Evolutionary conservation across 2,329 filamentous ascomycete species (phyloP).

Genomic region (Colletotrichum sp.): DNA sequence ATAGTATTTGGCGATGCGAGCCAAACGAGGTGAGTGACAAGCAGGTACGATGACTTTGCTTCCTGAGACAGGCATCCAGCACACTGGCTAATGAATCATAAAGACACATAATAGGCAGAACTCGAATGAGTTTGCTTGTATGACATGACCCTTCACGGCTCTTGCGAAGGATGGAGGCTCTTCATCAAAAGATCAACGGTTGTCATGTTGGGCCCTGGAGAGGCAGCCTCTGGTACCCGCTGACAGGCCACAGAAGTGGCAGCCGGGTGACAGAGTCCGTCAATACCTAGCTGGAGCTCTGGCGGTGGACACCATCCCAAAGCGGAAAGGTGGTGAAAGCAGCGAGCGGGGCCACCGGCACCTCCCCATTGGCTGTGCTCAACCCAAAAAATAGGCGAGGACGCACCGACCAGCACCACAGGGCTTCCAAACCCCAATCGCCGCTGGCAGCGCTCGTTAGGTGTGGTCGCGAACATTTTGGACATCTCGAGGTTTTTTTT

Average conservation of each 20-base stretch:
- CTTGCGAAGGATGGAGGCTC: too few species aligned
- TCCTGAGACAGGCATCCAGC: too few species aligned
- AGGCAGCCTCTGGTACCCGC: too few species aligned
- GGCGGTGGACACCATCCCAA: not conserved
- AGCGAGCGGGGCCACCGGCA: not conserved
- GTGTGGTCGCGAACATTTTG: not conserved
- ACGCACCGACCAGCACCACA: conserved; percentile 1
- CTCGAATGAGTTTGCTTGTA: too few species aligned
- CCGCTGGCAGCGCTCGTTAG: not conserved
- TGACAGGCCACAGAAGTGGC: too few species aligned
- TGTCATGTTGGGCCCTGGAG: not conserved
- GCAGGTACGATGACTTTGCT: too few species aligned
- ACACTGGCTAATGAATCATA: too few species aligned
- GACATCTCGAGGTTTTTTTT: not conserved
- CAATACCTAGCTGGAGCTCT: not conserved
- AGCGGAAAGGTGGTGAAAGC: not conserved
- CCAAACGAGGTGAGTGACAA: not conserved
- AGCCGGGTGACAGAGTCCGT: too few species aligned
- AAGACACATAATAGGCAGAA: too few species aligned
- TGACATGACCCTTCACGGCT: too few species aligned
- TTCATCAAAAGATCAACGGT: not conserved
- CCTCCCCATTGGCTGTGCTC: not conserved
- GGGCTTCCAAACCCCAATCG: conserved; percentile 27
- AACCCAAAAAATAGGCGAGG: not conserved
- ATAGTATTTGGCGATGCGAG: not conserved